Evolutionary conservation across 257 asterid species (phyloP).

Genomic region (Anisodus acutangulus): DNA sequence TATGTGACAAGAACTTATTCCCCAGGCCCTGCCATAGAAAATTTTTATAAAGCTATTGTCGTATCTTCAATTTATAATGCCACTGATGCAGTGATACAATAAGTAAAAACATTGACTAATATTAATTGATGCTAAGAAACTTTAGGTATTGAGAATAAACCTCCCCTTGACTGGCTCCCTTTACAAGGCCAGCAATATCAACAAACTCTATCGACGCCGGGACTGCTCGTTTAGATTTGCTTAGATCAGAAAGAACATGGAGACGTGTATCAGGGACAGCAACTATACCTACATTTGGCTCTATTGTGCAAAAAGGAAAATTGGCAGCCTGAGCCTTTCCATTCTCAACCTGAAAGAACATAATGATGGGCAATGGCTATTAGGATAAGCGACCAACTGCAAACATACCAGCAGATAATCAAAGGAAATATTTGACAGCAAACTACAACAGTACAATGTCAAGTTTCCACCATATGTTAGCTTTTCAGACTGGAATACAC

Average conservation of each 20-base stretch:
- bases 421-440: neutral
- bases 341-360: slow-evolving; percentile 79
- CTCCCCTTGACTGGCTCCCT: slow-evolving; percentile 99
- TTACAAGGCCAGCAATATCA: slow-evolving; percentile 97
- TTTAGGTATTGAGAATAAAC: slow-evolving; percentile 43
- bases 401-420: slow-evolving; percentile 10
- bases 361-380: slow-evolving; percentile 17
- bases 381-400: slow-evolving; percentile 11
- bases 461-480: slow-evolving; percentile 23
- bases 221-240: slow-evolving; percentile 84
- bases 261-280: slow-evolving; percentile 97
- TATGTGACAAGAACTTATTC: slow-evolving; percentile 92
- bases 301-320: slow-evolving; percentile 95
- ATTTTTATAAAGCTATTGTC: neutral
- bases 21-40: slow-evolving; percentile 84
- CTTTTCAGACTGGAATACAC: neutral
- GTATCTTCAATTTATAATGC: slow-evolving; percentile 15
- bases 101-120: slow-evolving; percentile 16
- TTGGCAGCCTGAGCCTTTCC: slow-evolving; percentile 99
- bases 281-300: slow-evolving; percentile 93
- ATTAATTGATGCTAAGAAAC: neutral
- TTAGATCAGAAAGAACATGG: slow-evolving; percentile 74
- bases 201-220: slow-evolving; percentile 95
- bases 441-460: neutral
- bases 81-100: slow-evolving; percentile 15